These are phyloP conservation scores for Rhizopus arrhizus DNA, from an alignment of 371 early-diverging fungal genomes.

Conservation along the genomic window DNA sequence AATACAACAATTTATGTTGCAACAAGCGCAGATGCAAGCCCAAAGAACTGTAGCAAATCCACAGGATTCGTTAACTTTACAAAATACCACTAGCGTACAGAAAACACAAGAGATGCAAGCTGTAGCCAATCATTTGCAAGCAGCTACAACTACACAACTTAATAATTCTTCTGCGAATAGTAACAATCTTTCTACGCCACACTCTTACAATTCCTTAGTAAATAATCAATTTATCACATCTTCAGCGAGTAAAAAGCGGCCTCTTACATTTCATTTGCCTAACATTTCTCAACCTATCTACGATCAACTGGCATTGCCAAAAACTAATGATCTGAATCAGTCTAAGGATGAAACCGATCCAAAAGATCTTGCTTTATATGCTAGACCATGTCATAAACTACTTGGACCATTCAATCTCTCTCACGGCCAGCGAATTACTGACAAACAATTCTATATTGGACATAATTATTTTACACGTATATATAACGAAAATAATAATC, in stretches of 20 bases:
- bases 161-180: too few relatives aligned
- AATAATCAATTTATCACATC: background rate
- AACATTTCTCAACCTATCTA: background rate
- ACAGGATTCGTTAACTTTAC: too few relatives aligned
- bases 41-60: too few relatives aligned
- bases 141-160: background rate
- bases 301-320: background rate
- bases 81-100: too few relatives aligned
- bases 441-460: constrained; percentile 1
- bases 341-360: background rate
- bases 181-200: background rate
- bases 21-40: background rate
- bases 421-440: background rate
- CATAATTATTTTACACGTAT: background rate
- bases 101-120: background rate
- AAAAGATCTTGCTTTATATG: background rate
- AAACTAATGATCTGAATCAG: background rate
- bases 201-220: too few relatives aligned
- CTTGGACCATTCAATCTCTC: background rate
- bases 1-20: background rate
- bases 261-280: background rate
- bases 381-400: background rate
- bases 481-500: background rate
- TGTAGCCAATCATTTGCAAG: background rate
- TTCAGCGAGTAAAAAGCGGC: background rate